A percentile compares a stretch with the other conserved stretches of the same genome.
Conservation (phyloP, 2,329 filamentous ascomycete species). For the Penicillium sp. region DNA sequence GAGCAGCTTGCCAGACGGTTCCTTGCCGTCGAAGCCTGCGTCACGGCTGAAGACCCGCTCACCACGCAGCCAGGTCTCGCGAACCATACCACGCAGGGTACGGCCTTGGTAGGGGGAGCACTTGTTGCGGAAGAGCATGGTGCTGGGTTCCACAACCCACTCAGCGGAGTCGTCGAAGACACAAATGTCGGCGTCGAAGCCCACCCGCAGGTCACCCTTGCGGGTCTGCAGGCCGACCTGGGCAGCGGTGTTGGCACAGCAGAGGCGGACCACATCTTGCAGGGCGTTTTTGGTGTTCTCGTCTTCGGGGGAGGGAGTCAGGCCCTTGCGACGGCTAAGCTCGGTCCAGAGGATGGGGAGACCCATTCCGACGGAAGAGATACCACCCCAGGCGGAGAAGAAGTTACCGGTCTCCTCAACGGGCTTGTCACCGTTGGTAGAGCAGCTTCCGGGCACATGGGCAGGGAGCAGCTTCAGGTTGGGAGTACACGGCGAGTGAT, state of each 20-base stretch:
- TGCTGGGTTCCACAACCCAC: slow-evolving; percentile 72
- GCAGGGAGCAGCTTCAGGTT: slow-evolving; percentile 84
- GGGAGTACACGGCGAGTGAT: slow-evolving; percentile 95
- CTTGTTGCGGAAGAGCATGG: slow-evolving; percentile 94
- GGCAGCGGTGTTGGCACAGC: slow-evolving; percentile 79
- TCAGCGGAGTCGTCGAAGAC: slow-evolving; percentile 84
- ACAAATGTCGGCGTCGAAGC: slow-evolving; percentile 87
- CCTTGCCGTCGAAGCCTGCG: slow-evolving; percentile 43
- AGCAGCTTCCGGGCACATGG: slow-evolving; percentile 59
- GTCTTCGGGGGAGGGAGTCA: slow-evolving; percentile 40
- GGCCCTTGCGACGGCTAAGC: slow-evolving; percentile 61
- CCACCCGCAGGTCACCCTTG: slow-evolving; percentile 79
- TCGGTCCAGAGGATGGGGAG: slow-evolving; percentile 88
- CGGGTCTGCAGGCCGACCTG: slow-evolving; percentile 81
- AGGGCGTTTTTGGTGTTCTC: slow-evolving; percentile 57
- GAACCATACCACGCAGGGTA: slow-evolving; percentile 73
- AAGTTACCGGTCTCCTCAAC: slow-evolving; percentile 70
- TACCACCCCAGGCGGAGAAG: slow-evolving; percentile 94
- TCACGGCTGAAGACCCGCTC: slow-evolving; percentile 71
- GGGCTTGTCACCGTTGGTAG: slow-evolving; percentile 28
- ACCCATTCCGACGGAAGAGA: slow-evolving; percentile 89
- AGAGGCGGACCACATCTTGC: slow-evolving; percentile 80
- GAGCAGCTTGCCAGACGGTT: slow-evolving; percentile 41
- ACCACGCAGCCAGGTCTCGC: slow-evolving; percentile 83
- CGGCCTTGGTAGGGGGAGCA: slow-evolving; percentile 88